Base-by-base conservation (phyloP, 208 protist species). In the Acanthamoeba lenticulata region DNA sequence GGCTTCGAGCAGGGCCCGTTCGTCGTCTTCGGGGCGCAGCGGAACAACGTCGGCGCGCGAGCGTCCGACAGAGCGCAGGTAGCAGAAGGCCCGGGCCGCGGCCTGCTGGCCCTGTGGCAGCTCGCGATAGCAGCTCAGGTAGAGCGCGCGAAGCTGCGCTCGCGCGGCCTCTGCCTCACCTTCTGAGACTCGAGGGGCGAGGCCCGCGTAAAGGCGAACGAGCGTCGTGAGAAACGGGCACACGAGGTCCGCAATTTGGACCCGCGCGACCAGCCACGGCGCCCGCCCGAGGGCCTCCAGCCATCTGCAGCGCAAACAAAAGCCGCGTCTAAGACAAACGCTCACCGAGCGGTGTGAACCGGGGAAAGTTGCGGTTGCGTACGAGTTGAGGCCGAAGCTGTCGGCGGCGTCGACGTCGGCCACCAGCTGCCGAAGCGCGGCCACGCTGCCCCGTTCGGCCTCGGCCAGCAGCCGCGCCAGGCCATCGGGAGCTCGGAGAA, bases 11-110 rank as follows among this genome's bases (percentile, higher is more conserved):
- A 86, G 44, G 44, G 5, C 5, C 27, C 13, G 45, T 57, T 86
- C 77, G 45, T 86, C 77, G 13, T 86, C 42, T 24, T 38, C 29
- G 44, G 32, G 49, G 27, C 44, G 42, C 4, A 86, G 77, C 38
- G 24, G 38, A 11, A 7, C 9, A 13, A 86, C 77, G 9, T 47
- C 77, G n/a, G 27, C 32, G 24, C 17, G 45, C 77, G 77, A 55
- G 2, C 1, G 7, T 29, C 36, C 29, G 77, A 57, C 7, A 4
- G 77, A 86, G 36, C 34, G 49, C 42, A 86, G 38, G 32, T 86
- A 86, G 44, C 77, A 86, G 29, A 86, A 86, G 17, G 77, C 77
- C 27, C 77, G 77, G 0, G 77, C 77, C 44, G 77, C 19, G 38
- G 77, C 38, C 32, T 86, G 77, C n/a, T 86, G 77, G 0, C 32